Percentiles rank a stretch among this genome's conserved stretches.
Evolutionary conservation across 2,329 filamentous ascomycete species (phyloP).

Genomic region (Metarhizium humberi): DNA sequence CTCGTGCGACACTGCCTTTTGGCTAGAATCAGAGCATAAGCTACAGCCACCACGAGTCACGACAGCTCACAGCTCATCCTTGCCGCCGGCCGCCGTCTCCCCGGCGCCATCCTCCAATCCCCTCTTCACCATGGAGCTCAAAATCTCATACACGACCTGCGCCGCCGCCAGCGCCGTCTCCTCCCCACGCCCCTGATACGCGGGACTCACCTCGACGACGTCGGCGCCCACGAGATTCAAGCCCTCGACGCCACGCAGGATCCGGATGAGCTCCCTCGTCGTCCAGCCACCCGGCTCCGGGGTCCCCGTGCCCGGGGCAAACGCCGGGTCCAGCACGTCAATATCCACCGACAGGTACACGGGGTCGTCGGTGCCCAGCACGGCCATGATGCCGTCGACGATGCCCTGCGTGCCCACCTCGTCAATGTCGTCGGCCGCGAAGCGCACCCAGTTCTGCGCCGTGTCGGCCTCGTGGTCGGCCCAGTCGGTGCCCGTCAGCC

Average conservation of each 20-base stretch:
- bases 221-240: constrained; percentile 84
- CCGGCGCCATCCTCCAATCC: constrained; percentile 28
- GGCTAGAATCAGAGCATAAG: too few species aligned
- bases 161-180: constrained; percentile 75
- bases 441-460: constrained; percentile 68
- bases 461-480: constrained; percentile 64
- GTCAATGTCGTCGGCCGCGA: constrained; percentile 78
- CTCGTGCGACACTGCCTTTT: too few species aligned
- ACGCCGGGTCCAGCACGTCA: constrained; percentile 68
- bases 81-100: constrained; percentile 14
- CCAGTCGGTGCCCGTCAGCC: constrained; percentile 57
- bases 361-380: constrained; percentile 65
- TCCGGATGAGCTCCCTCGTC: constrained; percentile 75
- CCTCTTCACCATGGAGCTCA: constrained; percentile 64
- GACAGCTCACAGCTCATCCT: constrained; percentile 28
- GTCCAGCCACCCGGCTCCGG: constrained; percentile 90
- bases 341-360: constrained; percentile 79
- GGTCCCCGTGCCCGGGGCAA: constrained; percentile 68
- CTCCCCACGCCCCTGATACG: constrained; percentile 73
- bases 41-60: too few species aligned
- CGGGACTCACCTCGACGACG: constrained; percentile 75
- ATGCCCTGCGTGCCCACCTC: constrained; percentile 66
- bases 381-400: constrained; percentile 58
- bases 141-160: constrained; percentile 77
- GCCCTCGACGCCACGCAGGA: constrained; percentile 70